Evolutionary conservation across 768 basidiomycete genomes (phyloP).

Genomic region (Lentinula sp.): DNA sequence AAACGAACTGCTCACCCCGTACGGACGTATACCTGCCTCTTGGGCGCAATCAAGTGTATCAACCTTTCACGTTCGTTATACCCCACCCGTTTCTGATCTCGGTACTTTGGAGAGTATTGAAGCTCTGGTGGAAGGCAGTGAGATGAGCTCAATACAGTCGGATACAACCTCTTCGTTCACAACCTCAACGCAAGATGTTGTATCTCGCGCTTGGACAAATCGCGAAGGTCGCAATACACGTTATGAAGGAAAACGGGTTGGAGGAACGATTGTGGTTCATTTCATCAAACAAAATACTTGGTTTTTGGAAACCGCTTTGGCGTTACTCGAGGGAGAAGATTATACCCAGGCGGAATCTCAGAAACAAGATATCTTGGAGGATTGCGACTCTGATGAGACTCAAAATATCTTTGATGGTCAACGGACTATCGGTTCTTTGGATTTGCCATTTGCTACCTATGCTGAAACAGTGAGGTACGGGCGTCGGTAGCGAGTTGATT

Average conservation of each 20-base stretch:
- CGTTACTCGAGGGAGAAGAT: slow-evolving; percentile 77
- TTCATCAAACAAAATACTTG: slow-evolving; percentile 97
- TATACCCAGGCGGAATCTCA: not conserved
- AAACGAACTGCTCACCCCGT: slow-evolving; percentile 9
- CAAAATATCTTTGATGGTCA: not conserved
- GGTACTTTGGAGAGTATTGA: slow-evolving; percentile 72
- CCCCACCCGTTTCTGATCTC: slow-evolving; percentile 60
- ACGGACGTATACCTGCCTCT: slow-evolving; percentile 40
- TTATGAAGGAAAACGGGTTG: slow-evolving; percentile 67
- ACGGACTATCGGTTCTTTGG: not conserved
- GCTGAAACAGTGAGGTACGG: not conserved
- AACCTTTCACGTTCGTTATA: slow-evolving; percentile 74
- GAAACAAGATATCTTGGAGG: not conserved
- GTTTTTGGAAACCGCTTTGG: slow-evolving; percentile 91
- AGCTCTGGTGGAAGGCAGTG: slow-evolving; percentile 88
- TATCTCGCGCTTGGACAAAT: slow-evolving; percentile 52
- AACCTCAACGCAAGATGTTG: not conserved
- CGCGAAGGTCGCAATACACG: slow-evolving; percentile 65
- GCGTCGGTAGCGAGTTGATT: not conserved
- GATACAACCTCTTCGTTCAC: slow-evolving; percentile 28
- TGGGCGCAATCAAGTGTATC: slow-evolving; percentile 85
- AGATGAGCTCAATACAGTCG: slow-evolving; percentile 68
- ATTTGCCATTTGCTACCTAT: not conserved
- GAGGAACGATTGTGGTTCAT: slow-evolving; percentile 94
- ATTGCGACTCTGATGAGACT: not conserved